Conservation (phyloP, 73 alveolate genomes). For the Stentor coeruleus region DNA sequence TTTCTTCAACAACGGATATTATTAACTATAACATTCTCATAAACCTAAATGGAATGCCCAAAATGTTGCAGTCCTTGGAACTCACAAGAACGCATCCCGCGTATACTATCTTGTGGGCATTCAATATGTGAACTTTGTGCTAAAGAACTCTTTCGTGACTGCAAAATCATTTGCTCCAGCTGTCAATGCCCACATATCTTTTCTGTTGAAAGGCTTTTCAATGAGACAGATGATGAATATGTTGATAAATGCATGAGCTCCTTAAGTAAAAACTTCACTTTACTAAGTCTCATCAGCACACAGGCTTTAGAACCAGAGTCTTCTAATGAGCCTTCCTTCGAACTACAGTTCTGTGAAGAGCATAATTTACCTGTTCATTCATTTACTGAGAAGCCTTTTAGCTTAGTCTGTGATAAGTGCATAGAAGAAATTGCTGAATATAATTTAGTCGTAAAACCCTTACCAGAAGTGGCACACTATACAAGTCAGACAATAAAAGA, state of each 20-base stretch:
- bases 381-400: constrained; percentile 16
- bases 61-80: constrained; percentile 50
- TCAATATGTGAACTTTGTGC: constrained; percentile 45
- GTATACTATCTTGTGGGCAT: constrained; percentile 66
- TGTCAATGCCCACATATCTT: neutral
- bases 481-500: too few species aligned
- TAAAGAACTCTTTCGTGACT: neutral
- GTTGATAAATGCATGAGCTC: constrained; percentile 9
- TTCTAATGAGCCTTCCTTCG: neutral
- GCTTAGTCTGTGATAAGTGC: constrained; percentile 23
- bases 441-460: constrained; percentile 1
- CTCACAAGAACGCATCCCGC: constrained; percentile 45
- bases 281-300: constrained; percentile 7
- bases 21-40: too few species aligned
- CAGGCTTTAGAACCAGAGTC: neutral
- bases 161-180: constrained; percentile 3
- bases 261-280: constrained; percentile 24
- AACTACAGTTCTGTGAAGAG: neutral
- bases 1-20: too few species aligned
- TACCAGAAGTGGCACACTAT: constrained; percentile 7
- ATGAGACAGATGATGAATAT: neutral
- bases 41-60: constrained; percentile 75
- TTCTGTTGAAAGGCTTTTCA: neutral
- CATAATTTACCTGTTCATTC: constrained; percentile 22
- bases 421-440: neutral